Percentiles rank a stretch among this genome's conserved stretches.
These are phyloP conservation scores for Syncephalastrum monosporum DNA, from an alignment of 371 early-diverging fungal genomes.

Conservation along the genomic window DNA sequence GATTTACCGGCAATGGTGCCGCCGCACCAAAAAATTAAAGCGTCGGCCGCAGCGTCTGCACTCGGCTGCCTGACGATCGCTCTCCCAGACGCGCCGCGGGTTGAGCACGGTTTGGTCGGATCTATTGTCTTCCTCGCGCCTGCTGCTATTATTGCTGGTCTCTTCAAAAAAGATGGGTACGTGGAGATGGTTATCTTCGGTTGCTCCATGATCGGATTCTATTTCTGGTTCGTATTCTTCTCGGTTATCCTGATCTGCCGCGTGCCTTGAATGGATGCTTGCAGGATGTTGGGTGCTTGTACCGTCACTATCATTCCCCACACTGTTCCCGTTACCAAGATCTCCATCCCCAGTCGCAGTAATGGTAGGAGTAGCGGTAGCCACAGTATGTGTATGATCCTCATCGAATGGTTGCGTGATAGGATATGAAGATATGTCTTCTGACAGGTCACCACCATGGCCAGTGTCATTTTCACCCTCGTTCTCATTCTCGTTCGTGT, in stretches of 20 bases:
- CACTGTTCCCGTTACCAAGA: neutral
- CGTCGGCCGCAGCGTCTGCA: constrained; percentile 68
- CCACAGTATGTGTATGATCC: neutral
- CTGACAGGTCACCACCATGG: neutral
- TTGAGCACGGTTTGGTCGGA: constrained; percentile 22
- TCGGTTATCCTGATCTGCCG: too few species aligned
- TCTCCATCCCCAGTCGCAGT: constrained; percentile 2
- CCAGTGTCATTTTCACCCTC: neutral
- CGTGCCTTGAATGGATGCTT: too few species aligned
- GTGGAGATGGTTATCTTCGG: too few species aligned
- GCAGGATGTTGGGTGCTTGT: too few species aligned
- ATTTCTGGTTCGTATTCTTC: too few species aligned
- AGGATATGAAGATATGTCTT: neutral
- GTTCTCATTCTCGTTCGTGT: too few species aligned
- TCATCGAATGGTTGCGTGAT: neutral
- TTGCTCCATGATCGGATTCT: too few species aligned
- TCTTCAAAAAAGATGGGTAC: too few species aligned
- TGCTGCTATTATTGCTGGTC: too few species aligned
- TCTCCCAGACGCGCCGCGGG: constrained; percentile 58
- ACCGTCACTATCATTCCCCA: too few species aligned
- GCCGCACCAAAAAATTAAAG: constrained; percentile 65
- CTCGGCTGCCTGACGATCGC: constrained; percentile 60
- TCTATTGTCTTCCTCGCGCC: constrained; percentile 8
- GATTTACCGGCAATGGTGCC: constrained; percentile 70
- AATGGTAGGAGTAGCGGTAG: neutral